Base-by-base conservation (phyloP, 495 filamentous ascomycete species). In the Aspergillus diversus region DNA sequence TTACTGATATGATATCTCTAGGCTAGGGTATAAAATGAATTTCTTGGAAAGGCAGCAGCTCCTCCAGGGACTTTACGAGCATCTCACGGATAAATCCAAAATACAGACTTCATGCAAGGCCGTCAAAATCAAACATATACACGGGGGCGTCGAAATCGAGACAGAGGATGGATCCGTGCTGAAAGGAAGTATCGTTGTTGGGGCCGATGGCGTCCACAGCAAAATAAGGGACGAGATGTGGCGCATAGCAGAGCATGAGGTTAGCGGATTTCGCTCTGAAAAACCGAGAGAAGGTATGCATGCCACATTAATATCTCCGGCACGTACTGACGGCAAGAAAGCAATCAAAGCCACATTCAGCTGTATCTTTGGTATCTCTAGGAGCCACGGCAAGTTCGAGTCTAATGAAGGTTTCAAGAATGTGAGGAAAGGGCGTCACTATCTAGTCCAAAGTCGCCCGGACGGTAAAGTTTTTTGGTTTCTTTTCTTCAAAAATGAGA, bases 201-300 rank as follows among this genome's bases (percentile, higher is more conserved):
- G 82, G 0, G 77, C 74, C 13, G 84, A 86, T 64, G 84, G 84
- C 0, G 75, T 82, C n/a, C 75, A 80, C 52, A 82, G 80, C 62
- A 63, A 59, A 53, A 75, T 75, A 15, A 64, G 76, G 11, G 57
- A 66, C 16, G 74, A 78, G 61, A 79, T 85, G 71, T 70, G 74
- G 60, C 61, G 68, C 62, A 75, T 53, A 72, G 68, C 9, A 34
- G n/a, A 31, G 47, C 21, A 48, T 2, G 46, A 51, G 17, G 12
- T 4, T 13, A 13, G 16, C 17, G 33, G 15, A 21, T 6, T 50
- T 11, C 3, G 5, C 47, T 9, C 9, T 21, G 15, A 5, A 5
- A 21, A 50, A 0, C 4, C n/a, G 32, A n/a, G 47, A 39, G 42
- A 42, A 15, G 47, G 57, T 60, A 51, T 7, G 9, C 32, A 7